Conservation (phyloP, 1,284 basidiomycete species). For the Pascua guehoae region DNA sequence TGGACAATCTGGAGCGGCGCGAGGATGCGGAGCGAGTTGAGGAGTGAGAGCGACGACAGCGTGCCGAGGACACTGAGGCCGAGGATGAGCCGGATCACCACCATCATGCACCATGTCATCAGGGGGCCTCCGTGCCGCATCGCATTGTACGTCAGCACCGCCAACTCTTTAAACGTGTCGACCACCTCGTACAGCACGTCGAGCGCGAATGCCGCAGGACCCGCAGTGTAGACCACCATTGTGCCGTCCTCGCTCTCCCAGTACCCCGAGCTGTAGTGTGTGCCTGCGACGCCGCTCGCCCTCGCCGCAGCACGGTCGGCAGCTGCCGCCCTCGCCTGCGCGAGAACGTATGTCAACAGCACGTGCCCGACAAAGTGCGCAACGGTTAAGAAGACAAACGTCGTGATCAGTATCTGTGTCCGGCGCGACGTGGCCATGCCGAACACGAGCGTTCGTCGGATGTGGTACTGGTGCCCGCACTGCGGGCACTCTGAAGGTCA, state of each 20-base stretch:
- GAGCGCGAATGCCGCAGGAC: constrained; percentile 27
- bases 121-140: not conserved
- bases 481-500: constrained; percentile 42
- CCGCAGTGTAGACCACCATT: constrained; percentile 29
- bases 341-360: constrained; percentile 16
- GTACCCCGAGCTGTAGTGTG: not conserved
- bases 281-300: not conserved
- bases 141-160: constrained; percentile 16
- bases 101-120: constrained; percentile 7
- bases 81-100: constrained; percentile 37
- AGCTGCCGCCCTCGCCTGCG: not conserved
- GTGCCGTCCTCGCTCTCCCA: constrained; percentile 16
- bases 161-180: constrained; percentile 33
- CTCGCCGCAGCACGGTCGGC: not conserved
- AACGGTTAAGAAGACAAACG: constrained; percentile 32
- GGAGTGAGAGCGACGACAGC: constrained; percentile 40
- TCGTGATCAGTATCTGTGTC: constrained; percentile 35
- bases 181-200: constrained; percentile 35
- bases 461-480: constrained; percentile 43
- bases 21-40: constrained; percentile 39
- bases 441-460: constrained; percentile 40
- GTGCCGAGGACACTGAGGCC: constrained; percentile 46
- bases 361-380: constrained; percentile 35
- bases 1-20: constrained; percentile 43
- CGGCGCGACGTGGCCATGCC: constrained; percentile 43